Conservation (phyloP, 371 early-diverging fungal genomes). For the Mucor mucedo region DNA sequence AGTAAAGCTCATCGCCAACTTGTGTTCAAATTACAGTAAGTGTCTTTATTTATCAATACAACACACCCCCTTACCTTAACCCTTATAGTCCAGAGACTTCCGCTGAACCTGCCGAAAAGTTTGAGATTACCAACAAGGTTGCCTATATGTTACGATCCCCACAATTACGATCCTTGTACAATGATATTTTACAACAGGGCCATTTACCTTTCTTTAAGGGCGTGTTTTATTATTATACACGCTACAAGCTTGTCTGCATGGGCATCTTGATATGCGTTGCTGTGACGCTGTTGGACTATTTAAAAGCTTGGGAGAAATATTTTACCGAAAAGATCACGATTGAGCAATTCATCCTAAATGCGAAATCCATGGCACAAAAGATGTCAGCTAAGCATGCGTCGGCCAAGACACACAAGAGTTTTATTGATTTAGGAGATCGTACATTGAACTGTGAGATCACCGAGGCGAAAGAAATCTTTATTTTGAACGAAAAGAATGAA, state of each 20-base stretch:
- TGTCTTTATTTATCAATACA: background rate
- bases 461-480: slow-evolving; percentile 17
- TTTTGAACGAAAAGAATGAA: slow-evolving; percentile 17
- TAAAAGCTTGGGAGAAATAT: slow-evolving; percentile 24
- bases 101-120: slow-evolving; percentile 3
- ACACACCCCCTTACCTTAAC: background rate
- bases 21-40: slow-evolving; percentile 23
- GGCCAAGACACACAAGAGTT: slow-evolving; percentile 25
- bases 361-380: background rate
- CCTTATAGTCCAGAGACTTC: slow-evolving; percentile 11
- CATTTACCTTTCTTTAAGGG: slow-evolving; percentile 22
- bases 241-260: slow-evolving; percentile 18
- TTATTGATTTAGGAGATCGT: slow-evolving; percentile 26
- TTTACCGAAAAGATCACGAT: slow-evolving; percentile 14
- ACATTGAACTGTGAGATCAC: slow-evolving; percentile 28
- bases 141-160: slow-evolving; percentile 15
- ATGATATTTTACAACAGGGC: slow-evolving; percentile 9
- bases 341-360: slow-evolving; percentile 27
- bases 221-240: slow-evolving; percentile 16
- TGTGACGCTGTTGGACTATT: slow-evolving; percentile 15
- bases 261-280: background rate
- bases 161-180: slow-evolving; percentile 14
- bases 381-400: slow-evolving; percentile 22
- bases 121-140: slow-evolving; percentile 18
- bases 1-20: slow-evolving; percentile 24